Conservation (phyloP, 1,139 yeast species). For the Sugiyamaella grinbergsii region DNA sequence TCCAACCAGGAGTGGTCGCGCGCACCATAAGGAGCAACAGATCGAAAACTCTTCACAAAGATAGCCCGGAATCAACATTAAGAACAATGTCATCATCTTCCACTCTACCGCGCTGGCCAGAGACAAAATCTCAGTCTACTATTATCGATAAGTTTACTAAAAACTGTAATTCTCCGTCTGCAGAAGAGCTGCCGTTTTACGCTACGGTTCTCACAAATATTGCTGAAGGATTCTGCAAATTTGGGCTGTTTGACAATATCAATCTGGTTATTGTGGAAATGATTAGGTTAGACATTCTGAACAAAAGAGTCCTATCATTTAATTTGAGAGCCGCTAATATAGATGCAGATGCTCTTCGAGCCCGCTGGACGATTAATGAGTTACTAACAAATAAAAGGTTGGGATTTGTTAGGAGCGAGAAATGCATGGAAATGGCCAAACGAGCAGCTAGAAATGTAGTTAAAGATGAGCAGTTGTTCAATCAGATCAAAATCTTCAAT, state of each 20-base stretch:
- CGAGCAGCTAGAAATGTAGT: slow-evolving; percentile 1
- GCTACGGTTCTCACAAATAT: slow-evolving; percentile 24
- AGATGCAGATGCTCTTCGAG: slow-evolving; percentile 29
- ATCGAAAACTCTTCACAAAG: not conserved
- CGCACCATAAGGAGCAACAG: not conserved
- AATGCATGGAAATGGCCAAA: slow-evolving; percentile 3
- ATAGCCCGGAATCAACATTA: slow-evolving; percentile 26
- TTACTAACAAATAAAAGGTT: slow-evolving; percentile 17
- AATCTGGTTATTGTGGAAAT: slow-evolving; percentile 33
- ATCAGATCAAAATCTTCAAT: slow-evolving; percentile 1
- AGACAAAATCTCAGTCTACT: slow-evolving; percentile 8
- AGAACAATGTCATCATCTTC: slow-evolving; percentile 21
- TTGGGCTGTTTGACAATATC: slow-evolving; percentile 29
- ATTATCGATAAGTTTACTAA: slow-evolving; percentile 1
- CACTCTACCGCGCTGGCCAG: slow-evolving; percentile 19
- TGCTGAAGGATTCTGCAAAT: slow-evolving; percentile 31
- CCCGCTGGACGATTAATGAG: slow-evolving; percentile 33
- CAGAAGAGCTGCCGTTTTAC: slow-evolving; percentile 8
- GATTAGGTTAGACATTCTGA: slow-evolving; percentile 25
- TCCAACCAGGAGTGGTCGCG: not conserved
- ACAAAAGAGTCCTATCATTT: slow-evolving; percentile 29
- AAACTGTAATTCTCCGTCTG: not conserved
- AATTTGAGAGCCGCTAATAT: slow-evolving; percentile 31
- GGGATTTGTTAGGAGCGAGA: not conserved
- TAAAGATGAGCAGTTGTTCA: not conserved